Conservation (phyloP, 208 protist genomes). For the Trypanosoma caninum region DNA sequence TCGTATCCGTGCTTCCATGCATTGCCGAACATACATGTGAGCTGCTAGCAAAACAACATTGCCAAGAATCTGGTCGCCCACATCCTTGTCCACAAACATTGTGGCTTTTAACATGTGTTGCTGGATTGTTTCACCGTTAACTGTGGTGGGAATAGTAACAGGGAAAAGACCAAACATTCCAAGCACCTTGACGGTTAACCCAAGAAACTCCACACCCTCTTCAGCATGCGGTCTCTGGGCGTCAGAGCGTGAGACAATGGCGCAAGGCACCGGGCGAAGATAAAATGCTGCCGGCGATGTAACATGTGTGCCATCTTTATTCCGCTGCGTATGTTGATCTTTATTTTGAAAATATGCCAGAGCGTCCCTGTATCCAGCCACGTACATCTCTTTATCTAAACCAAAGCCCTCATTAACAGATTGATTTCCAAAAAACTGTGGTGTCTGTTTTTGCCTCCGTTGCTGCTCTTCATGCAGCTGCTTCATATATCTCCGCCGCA, state of each 20-base stretch:
- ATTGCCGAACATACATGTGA: conserved; percentile 80
- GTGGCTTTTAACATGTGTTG: conserved; percentile 73
- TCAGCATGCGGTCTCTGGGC: conserved; percentile 30
- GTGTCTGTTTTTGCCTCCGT: conserved; percentile 4
- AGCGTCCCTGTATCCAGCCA: conserved; percentile 50
- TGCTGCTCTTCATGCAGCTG: conserved; percentile 40
- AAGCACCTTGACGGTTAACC: conserved; percentile 61
- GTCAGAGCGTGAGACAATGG: conserved; percentile 61
- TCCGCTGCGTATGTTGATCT: conserved; percentile 32
- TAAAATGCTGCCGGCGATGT: conserved; percentile 60
- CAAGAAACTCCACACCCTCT: conserved; percentile 51
- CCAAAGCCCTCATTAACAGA: not conserved
- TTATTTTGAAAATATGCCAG: conserved; percentile 52
- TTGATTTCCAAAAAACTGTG: too few relatives aligned
- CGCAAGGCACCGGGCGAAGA: conserved; percentile 68
- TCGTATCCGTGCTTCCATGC: conserved; percentile 49
- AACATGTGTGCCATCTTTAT: conserved; percentile 32
- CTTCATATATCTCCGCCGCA: conserved; percentile 48
- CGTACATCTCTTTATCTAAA: conserved; percentile 25
- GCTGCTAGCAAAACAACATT: conserved; percentile 74
- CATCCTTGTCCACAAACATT: conserved; percentile 84
- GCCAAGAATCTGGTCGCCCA: conserved; percentile 76
- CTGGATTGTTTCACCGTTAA: conserved; percentile 30
- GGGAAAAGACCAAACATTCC: conserved; percentile 82
- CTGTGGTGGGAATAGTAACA: conserved; percentile 27